Percentiles rank a stretch among this genome's conserved stretches.
These are phyloP conservation scores for Leishmania aethiopica DNA, from an alignment of 208 protist species.

Conservation along the genomic window DNA sequence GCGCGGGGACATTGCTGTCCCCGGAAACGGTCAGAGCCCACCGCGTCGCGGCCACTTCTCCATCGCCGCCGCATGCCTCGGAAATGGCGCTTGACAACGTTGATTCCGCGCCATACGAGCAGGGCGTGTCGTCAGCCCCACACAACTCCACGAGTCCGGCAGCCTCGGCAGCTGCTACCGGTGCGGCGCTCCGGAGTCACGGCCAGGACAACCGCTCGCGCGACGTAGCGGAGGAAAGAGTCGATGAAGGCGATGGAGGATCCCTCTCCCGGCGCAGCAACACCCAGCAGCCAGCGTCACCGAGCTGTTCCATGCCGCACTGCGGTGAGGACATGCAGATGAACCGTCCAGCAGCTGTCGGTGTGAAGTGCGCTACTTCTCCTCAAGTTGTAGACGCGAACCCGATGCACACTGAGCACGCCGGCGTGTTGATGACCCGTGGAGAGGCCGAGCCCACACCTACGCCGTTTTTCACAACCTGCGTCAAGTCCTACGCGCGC, in stretches of 20 bases:
- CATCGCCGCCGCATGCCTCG: neutral
- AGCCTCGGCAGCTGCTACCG: neutral
- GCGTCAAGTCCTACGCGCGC: slow-evolving; percentile 29
- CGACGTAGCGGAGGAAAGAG: neutral
- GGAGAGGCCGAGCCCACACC: neutral
- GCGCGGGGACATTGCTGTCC: neutral
- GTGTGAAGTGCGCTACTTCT: neutral
- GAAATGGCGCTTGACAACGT: neutral
- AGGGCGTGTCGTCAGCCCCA: neutral
- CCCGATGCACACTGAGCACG: neutral
- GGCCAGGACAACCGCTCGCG: neutral
- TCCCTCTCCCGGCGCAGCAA: slow-evolving; percentile 1
- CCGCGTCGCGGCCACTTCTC: neutral
- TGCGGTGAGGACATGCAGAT: neutral
- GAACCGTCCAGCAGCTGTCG: neutral
- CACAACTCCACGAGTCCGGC: neutral
- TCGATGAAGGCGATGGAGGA: neutral
- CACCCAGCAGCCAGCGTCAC: slow-evolving; percentile 1
- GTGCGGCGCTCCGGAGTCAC: neutral
- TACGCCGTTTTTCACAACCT: slow-evolving; percentile 19
- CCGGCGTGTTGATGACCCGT: neutral
- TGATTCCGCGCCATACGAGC: neutral
- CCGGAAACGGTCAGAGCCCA: neutral
- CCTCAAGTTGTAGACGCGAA: neutral
- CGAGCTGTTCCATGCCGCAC: neutral